Base-by-base conservation (phyloP, 78 protist genomes). In the Dictyostelium capitatum region DNA sequence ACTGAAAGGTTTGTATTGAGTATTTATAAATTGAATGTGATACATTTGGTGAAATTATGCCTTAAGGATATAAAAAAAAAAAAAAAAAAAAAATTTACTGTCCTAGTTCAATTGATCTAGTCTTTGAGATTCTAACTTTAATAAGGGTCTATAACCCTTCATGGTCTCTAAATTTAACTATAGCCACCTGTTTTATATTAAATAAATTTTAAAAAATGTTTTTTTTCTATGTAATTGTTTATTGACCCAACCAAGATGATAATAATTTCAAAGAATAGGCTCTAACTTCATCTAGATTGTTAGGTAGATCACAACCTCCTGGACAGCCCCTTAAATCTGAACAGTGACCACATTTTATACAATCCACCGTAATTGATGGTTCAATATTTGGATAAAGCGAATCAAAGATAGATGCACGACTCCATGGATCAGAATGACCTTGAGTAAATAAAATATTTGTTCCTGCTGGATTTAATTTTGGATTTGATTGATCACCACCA, bases 301-400 rank as follows among this genome's bases (percentile, higher is more conserved):
- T 80, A 72, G 94, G 89, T 72, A 12, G 4, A 5, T 10, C 46
- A 80, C 95, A 90, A 30, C 95, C 95, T 69, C 74, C 67, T 54
- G 95, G 89, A 51, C 89, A 90, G 5, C 75, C 95, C 17, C 95
- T 8, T 20, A 90, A 8, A 65, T 79, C 89, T 3, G 67, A 75
- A 75, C 95, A 82, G 65, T 90, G 95, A 28, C 95, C 95, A 81
- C 95, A 90, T 4, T 48, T 80, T 3, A 17, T 23, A 43, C 95
- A 90, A 4, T 48, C 37, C 0, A 74, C 67, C 19, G 72, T 57
- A 8, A 81, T 19, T 1, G 67, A 43, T 67, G 80, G 95, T 77
- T 90, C 83, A 10, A 30, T 47, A 15, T 28, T 15, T 75, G 85
- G 56, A 37, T 48, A 54, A 14, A n/a, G 15, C 37, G 64, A 23